A percentile compares a stretch with the other conserved stretches of the same genome.
phyloP scores from a whole-genome alignment of 139 green algal genomes.

The Tetratostichococcus sp. region DNA sequence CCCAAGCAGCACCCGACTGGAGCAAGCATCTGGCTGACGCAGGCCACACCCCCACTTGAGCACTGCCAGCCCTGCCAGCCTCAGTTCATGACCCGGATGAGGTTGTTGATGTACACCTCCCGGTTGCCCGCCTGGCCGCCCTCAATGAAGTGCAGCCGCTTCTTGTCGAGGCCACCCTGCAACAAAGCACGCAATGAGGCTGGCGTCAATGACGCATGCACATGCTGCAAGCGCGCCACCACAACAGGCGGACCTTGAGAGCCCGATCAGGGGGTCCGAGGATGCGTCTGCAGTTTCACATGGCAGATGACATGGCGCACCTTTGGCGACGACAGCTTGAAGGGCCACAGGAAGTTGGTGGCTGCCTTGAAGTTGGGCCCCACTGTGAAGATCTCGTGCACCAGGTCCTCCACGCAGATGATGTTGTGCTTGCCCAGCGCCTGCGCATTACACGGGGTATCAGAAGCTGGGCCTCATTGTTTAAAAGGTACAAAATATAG shows the following conservation, averaged over 20 bases:
- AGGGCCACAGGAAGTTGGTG: conserved; percentile 98
- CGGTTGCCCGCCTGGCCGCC: conserved; percentile 95
- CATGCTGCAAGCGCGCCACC: too few relatives aligned
- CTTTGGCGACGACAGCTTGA: conserved; percentile 84
- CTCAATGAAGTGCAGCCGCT: conserved; percentile 98
- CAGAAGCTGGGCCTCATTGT: not conserved
- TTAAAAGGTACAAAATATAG: too few relatives aligned
- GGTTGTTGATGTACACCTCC: conserved; percentile 94
- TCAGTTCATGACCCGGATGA: conserved; percentile 94
- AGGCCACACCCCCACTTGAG: not conserved
- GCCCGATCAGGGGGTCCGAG: too few relatives aligned
- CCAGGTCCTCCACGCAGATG: conserved; percentile 98
- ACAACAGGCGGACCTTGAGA: too few relatives aligned
- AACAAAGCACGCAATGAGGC: too few relatives aligned
- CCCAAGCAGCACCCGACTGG: too few relatives aligned
- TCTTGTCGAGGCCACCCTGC: conserved; percentile 85
- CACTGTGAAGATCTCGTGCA: conserved; percentile 96
- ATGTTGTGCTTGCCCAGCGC: conserved; percentile 86
- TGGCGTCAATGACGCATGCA: too few relatives aligned
- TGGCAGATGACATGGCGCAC: too few relatives aligned
- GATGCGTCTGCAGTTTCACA: too few relatives aligned
- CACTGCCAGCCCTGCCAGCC: not conserved
- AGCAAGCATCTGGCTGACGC: too few relatives aligned
- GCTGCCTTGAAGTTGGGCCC: conserved; percentile 95
- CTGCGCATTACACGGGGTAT: too few relatives aligned